Evolutionary conservation across 352 stramenopile genomes (phyloP), one percentile per base, ranked within the genome.

Genomic region (Phytophthora sansomeana): DNA sequence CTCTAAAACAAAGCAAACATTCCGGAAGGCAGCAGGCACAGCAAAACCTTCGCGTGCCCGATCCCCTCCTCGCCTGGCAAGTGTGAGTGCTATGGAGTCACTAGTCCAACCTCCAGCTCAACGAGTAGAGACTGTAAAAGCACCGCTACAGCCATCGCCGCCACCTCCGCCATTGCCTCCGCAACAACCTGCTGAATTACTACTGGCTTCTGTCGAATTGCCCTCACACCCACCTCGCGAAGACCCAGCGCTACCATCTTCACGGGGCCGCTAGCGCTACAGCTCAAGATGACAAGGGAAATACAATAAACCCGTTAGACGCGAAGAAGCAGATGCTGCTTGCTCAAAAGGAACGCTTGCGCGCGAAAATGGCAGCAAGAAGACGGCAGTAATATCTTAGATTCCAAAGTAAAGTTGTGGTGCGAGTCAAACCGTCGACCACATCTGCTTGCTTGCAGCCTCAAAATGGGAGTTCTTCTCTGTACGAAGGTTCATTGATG

Each of bases 341-440:
- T 26, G 83, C 72, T 28, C 85, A 93, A 48, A 92, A 90, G 50
- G 83, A 92, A 58, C 71, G 83, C 5, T 48, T 93, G 14, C 78
- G 81, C 8, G 81, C 80, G 1, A 93, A 91, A 53, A 67, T 93
- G 50, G 74, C 80, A 41, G 81, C 77, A 24, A 76, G 69, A 58
- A 63, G 54, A 19, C 55, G 50, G 41, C 53, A 58, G 36, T 54
- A 44, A 51, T 57, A 41, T 44, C 21, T 24, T 24, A 24, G 21
- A 21, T 26, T 46, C 5, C 24, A 13, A 24, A 17, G 29, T 44
- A 50, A 44, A 16, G 19, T 43, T 42, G 5, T 17, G 17, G 2
- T 4, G 8, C n/a, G 14, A 29, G 17, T 71, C 56, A 87, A 19
- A 87, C 78, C 1, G 76, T 87, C 11, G 78, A 83, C 78, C 74